Evolutionary conservation across 495 filamentous ascomycete genomes (phyloP).

Genomic region (Annulohypoxylon maeteangense): DNA sequence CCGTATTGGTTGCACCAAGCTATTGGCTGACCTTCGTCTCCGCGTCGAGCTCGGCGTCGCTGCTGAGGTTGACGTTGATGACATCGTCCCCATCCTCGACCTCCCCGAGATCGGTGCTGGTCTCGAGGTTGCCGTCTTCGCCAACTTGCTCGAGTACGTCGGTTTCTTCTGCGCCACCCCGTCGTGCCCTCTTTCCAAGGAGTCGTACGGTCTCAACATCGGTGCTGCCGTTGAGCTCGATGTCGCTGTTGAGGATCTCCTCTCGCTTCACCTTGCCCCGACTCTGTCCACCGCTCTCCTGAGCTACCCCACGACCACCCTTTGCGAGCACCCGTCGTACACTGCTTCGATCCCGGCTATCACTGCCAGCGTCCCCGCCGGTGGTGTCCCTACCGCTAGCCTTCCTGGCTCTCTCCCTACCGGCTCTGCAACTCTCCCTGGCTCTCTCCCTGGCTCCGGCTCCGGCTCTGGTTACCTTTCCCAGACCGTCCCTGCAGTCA

Average conservation of each 20-base stretch:
- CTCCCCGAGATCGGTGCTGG: slow-evolving; percentile 51
- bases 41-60: slow-evolving; percentile 46
- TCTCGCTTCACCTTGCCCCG: slow-evolving; percentile 49
- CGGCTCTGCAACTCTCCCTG: neutral
- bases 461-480: slow-evolving; percentile 14
- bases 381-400: slow-evolving; percentile 3
- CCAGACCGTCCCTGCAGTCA: slow-evolving; percentile 1
- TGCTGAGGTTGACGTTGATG: slow-evolving; percentile 41
- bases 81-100: slow-evolving; percentile 42
- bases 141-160: slow-evolving; percentile 55
- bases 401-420: slow-evolving; percentile 5
- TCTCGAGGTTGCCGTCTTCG: slow-evolving; percentile 54
- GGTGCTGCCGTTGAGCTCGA: slow-evolving; percentile 52
- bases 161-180: slow-evolving; percentile 52
- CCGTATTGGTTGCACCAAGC: slow-evolving; percentile 48
- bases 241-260: slow-evolving; percentile 50
- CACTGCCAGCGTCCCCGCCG: slow-evolving; percentile 10
- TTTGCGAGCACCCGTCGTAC: slow-evolving; percentile 48
- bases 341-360: slow-evolving; percentile 30
- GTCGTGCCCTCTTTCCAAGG: slow-evolving; percentile 44
- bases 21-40: slow-evolving; percentile 47
- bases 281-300: slow-evolving; percentile 53
- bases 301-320: slow-evolving; percentile 48
- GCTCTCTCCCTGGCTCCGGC: slow-evolving; percentile 5
- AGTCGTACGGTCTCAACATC: slow-evolving; percentile 53